Evolutionary conservation across 1,284 basidiomycete genomes (phyloP), one percentile per base, ranked within the genome.

Genomic region (Trichosporon sp.): DNA sequence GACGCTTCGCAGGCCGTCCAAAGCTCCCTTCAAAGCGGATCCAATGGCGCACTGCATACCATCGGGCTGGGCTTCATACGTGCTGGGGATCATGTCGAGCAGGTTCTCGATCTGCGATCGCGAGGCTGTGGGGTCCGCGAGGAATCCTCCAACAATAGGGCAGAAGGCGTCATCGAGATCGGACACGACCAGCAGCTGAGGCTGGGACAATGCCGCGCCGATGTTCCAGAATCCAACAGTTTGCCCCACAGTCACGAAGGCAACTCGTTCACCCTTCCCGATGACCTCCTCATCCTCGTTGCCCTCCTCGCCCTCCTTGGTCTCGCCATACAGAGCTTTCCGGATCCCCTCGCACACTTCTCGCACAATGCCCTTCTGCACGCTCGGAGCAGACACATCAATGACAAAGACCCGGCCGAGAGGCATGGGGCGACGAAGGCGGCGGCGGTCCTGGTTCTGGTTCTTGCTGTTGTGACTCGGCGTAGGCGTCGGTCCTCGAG

Each of bases 161-260:
- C 92, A 81, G 78, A 95, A 99, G 29, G 94, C 88, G 71, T 99
- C 96, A 25, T 95, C 83, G 34, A 98, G 82, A 75, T 99, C 96
- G 0, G 90, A 83, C 6, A 98, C 86, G 46, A 99, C 86, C 44
- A 95, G 83, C 84, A 96, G 90, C 59, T 87, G 85, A 1, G 88
- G 85, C 66, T 84, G 81, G 65, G 87, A 84, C 34, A 83, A 77
- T 62, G 77, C 78, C 74, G 87, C 90, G 74, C 89, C 87, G 65
- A 99, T 82, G 75, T 95, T 89, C 80, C 93, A 94, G 77, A 97
- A 96, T 71, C 97, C 92, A 21, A 99, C 81, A 2, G 87, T 83
- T 56, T 84, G 81, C 74, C 96, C 93, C 73, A 90, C 96, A 0
- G 94, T 92, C 46, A 98, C 71, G 69, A 99, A 88, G 2, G 87